Evolutionary conservation across 2,329 filamentous ascomycete genomes (phyloP).

Genomic region (Pseudocercospora cruenta): DNA sequence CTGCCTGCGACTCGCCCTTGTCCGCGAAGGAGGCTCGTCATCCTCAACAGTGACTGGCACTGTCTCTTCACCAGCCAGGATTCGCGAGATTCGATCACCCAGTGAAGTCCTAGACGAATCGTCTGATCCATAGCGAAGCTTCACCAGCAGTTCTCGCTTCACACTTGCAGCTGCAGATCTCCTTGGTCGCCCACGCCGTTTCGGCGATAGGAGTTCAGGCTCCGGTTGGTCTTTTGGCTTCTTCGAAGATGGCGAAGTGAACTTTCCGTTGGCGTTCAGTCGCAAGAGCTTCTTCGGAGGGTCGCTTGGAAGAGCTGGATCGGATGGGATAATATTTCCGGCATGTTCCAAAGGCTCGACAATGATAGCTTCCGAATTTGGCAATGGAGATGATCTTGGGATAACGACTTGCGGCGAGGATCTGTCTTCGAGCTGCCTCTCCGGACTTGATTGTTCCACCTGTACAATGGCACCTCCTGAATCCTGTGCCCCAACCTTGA

Average conservation of each 20-base stretch:
- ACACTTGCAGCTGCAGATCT: slow-evolving; percentile 29
- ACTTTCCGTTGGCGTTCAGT: slow-evolving; percentile 50
- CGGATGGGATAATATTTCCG: slow-evolving; percentile 7
- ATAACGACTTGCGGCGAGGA: slow-evolving; percentile 27
- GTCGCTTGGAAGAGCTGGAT: slow-evolving; percentile 19
- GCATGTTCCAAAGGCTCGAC: neutral
- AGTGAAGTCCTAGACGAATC: slow-evolving; percentile 51
- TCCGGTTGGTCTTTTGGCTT: slow-evolving; percentile 29
- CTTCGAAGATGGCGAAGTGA: slow-evolving; percentile 48
- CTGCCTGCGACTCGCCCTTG: slow-evolving; percentile 13
- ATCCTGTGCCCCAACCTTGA: slow-evolving; percentile 20
- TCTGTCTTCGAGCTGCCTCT: neutral
- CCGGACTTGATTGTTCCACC: neutral
- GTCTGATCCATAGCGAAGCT: slow-evolving; percentile 58
- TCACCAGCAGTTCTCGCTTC: slow-evolving; percentile 31
- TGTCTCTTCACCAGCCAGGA: slow-evolving; percentile 53
- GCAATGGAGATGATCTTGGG: slow-evolving; percentile 29
- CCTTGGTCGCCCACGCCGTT: slow-evolving; percentile 35
- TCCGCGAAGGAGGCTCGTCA: slow-evolving; percentile 8
- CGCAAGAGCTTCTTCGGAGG: slow-evolving; percentile 44
- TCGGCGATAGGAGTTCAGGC: slow-evolving; percentile 26
- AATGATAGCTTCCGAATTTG: neutral
- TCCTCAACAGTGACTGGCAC: slow-evolving; percentile 2
- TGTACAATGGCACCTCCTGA: neutral
- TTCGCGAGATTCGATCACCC: slow-evolving; percentile 65